Evolutionary conservation across 345 rosid genomes (phyloP).

Genomic region (Raphanus sativus): DNA sequence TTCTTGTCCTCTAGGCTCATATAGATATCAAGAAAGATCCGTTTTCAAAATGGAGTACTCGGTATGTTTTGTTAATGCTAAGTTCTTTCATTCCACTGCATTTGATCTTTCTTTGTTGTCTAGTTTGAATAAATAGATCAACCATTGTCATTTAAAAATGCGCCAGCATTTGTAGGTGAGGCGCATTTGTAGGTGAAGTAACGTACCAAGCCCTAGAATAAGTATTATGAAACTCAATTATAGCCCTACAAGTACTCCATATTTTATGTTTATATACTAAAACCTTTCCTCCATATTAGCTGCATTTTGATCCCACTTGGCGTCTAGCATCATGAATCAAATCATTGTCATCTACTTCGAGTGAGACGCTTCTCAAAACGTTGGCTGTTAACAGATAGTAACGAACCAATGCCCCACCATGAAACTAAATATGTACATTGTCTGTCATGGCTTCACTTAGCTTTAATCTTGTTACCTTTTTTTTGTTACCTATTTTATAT

Average conservation of each 20-base stretch:
- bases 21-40: background rate
- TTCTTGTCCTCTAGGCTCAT: background rate
- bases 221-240: background rate
- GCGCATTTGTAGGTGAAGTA: background rate
- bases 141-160: too few relatives aligned
- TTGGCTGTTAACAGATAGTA: background rate
- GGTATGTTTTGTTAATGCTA: too few relatives aligned
- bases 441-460: background rate
- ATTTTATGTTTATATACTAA: background rate
- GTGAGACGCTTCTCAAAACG: too few relatives aligned
- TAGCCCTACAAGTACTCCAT: background rate
- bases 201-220: background rate
- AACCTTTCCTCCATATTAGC: background rate
- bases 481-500: background rate
- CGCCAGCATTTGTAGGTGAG: too few relatives aligned
- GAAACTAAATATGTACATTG: conserved; percentile 17
- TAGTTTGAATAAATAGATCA: too few relatives aligned
- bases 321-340: conserved; percentile 54
- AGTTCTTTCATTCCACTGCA: conserved; percentile 2
- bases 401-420: background rate
- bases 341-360: too few relatives aligned
- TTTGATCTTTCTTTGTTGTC: background rate
- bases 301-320: background rate
- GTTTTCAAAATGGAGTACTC: too few relatives aligned
- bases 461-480: background rate